Percentiles rank a stretch among this genome's conserved stretches.
These are phyloP conservation scores for Neonectria coccinea DNA, from an alignment of 2,329 filamentous ascomycete genomes.

Conservation along the genomic window DNA sequence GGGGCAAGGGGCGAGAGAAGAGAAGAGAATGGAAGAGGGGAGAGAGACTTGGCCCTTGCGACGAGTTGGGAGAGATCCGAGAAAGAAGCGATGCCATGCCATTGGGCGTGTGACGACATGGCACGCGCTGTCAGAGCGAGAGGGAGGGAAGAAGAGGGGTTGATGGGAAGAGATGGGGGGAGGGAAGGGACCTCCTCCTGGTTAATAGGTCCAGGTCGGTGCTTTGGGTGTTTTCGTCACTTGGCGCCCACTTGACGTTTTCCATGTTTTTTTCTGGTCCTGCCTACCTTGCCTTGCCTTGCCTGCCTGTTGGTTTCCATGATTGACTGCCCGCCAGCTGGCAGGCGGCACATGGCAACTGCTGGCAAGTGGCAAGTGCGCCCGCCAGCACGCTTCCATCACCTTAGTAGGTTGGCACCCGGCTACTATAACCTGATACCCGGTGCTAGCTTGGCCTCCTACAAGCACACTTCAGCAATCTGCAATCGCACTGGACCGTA, in stretches of 20 bases:
- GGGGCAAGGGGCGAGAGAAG: constrained; percentile 25
- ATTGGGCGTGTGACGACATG: constrained; percentile 32
- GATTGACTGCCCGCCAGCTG: constrained; percentile 19
- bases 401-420: constrained; percentile 5
- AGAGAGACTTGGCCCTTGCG: background rate
- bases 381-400: background rate
- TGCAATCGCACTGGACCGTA: constrained; percentile 16
- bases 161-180: constrained; percentile 1
- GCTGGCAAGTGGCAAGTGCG: constrained; percentile 3
- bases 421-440: background rate
- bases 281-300: too few species aligned
- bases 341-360: constrained; percentile 9
- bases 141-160: constrained; percentile 32
- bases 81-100: constrained; percentile 21
- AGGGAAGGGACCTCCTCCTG: background rate
- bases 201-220: background rate
- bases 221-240: background rate
- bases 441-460: too few species aligned
- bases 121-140: constrained; percentile 15
- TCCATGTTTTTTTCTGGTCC: background rate
- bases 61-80: background rate
- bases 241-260: background rate
- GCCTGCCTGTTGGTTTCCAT: constrained; percentile 5
- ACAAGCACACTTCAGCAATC: background rate
- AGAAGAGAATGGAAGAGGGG: constrained; percentile 21